Conservation (phyloP, 257 asterid species). For the Gentiana straminea region DNA sequence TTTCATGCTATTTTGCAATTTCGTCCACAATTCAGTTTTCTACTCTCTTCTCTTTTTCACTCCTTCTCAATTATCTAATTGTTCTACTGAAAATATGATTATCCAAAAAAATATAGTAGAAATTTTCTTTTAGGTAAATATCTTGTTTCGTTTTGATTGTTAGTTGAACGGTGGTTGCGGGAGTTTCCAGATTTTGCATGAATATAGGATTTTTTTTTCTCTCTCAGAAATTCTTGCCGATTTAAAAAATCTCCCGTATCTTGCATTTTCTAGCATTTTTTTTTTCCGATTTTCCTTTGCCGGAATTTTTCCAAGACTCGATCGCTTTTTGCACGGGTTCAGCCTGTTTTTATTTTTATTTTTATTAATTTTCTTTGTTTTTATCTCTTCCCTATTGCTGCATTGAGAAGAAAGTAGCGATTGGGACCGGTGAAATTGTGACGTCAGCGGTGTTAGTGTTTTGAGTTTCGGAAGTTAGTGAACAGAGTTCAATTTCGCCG, state of each 20-base stretch:
- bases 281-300: not conserved
- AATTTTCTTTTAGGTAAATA: no score
- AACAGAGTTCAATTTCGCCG: not conserved
- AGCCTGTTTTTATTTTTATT: not conserved
- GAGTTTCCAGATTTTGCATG: not conserved
- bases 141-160: not conserved
- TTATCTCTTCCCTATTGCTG: not conserved
- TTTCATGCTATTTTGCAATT: slow-evolving; percentile 5
- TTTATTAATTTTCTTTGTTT: slow-evolving; percentile 1
- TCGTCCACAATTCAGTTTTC: not conserved
- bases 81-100: not conserved
- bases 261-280: not conserved
- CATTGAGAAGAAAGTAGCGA: not conserved
- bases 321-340: not conserved
- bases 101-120: no score
- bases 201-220: not conserved
- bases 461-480: not conserved
- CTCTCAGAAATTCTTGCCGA: not conserved
- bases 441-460: no score
- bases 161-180: slow-evolving; percentile 4
- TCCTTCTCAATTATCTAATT: slow-evolving; percentile 29
- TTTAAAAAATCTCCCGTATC: not conserved
- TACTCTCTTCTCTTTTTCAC: slow-evolving; percentile 3
- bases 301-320: no score
- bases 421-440: no score